Conservation (phyloP, 139 green algal genomes). For the Tetraselmis chui region DNA sequence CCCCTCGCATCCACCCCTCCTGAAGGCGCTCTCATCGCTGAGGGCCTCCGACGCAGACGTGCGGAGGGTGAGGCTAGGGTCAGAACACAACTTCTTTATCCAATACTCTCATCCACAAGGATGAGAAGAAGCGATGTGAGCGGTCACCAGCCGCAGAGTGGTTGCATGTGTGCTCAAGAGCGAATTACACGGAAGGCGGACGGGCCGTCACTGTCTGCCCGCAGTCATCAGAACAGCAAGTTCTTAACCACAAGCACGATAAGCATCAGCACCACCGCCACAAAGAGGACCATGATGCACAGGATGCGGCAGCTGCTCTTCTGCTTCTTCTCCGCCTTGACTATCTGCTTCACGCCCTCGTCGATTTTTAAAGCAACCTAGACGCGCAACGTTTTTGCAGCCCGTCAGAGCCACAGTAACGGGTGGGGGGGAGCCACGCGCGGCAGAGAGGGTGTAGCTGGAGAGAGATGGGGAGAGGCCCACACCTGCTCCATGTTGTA, state of each 20-base stretch:
- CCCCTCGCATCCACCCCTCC: not conserved
- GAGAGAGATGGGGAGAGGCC: not conserved
- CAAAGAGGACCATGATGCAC: slow-evolving; percentile 88
- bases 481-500: slow-evolving; percentile 80
- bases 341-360: slow-evolving; percentile 82
- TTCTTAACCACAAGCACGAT: slow-evolving; percentile 63
- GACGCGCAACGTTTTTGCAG: not conserved
- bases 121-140: not conserved
- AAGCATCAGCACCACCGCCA: slow-evolving; percentile 77
- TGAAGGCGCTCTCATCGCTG: not conserved
- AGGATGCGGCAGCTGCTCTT: slow-evolving; percentile 64
- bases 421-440: not conserved
- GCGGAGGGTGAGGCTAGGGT: not conserved
- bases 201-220: not conserved
- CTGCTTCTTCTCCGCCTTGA: slow-evolving; percentile 85
- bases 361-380: slow-evolving; percentile 57
- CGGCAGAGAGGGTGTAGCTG: not conserved
- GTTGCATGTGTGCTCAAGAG: too few relatives aligned
- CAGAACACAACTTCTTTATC: not conserved
- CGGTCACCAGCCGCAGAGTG: too few relatives aligned
- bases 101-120: not conserved
- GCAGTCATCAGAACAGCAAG: not conserved
- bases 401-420: not conserved
- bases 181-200: not conserved
- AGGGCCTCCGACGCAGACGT: not conserved